Evolutionary conservation across 129 eudicot genomes (phyloP), one percentile per base, ranked within the genome.

Genomic region (Silybum marianum): DNA sequence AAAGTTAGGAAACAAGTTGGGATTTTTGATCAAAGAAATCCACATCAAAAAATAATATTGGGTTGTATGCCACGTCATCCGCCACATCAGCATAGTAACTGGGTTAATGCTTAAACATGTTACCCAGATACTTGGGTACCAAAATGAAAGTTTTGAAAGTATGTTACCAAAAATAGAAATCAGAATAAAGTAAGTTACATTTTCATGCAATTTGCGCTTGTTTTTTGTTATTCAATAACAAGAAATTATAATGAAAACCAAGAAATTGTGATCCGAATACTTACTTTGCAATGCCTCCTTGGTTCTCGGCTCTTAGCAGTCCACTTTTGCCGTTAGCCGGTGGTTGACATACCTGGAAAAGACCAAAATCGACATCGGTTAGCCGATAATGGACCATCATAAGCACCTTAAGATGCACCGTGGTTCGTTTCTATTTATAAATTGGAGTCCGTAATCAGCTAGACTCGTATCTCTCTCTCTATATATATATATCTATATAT

Each of bases 321-420:
- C 93, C 93, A 25, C 93, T 90, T 83, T 90, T 87, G 34, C 87
- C 89, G 18, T 76, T 78, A 19, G 69, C 82, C 0, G 93, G 88
- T 13, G 88, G 89, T 62, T 80, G 91, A 60, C 91, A 90, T 58
- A 78, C 87, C 90, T 87, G 11, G 0, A 26, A 26, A 44, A 1
- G 44, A 73, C 26, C 69, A 79, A 65, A 11, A 83, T 72, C 21
- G 16, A 65, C 69, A 19, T 6, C 9, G 21, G 58, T 83, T 34
- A 83, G 44, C 7, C 32, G 3, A 60, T 36, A 58, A 10, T 23
- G 12, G 4, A 62, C 39, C n/a, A 34, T 54, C 69, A 25, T 3
- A 25, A 16, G 69, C 69, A 22, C 69, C 18, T 70, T 71, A 23
- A 16, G 32, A 73, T 7, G 54, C 16, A 44, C 54, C 54, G 3